Base-by-base conservation (phyloP, 805 yeast species). In the Teunomyces pallodes region DNA sequence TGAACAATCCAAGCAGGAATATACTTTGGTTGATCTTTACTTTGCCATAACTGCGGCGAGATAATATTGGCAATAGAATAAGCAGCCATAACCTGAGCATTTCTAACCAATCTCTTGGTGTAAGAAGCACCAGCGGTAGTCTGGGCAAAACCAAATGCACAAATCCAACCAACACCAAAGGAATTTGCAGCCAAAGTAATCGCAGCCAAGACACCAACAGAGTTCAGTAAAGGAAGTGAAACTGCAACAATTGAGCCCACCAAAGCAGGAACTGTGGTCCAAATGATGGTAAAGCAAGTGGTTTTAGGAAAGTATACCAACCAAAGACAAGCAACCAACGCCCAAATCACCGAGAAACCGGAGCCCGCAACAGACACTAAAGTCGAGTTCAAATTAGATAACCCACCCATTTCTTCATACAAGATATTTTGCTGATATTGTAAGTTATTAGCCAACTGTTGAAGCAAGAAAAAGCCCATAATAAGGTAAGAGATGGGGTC, bases 41-140 rank as follows among this genome's bases (percentile, higher is more conserved):
- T 64, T 57, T 70, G 68, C 83, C 84, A 81, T 31, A 81, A 56
- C 57, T 80, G 85, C 3, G 85, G 84, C 3, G 82, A 75, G 27
- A 80, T 74, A 31, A 81, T 69, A 53, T 81, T 81, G 7, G 80
- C 67, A 43, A 79, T 52, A 49, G 78, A 67, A 49, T 76, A 80
- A 14, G 70, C 69, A n/a, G 70, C 61, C 76, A 77, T 69, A 26
- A 67, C 62, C 51, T 74, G 54, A 26, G 71, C 77, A 50, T 70
- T 76, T 62, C 81, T 74, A 0, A 76, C 70, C 7, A 77, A 48
- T 50, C 70, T 72, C 60, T 81, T 81, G 9, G 84, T 78, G 53
- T 77, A 70, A 36, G 56, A 50, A 42, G 46, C 82, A 7, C 82
- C 70, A 45, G 72, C 65, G 36, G 68, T 63, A 4, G 72, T 59